phyloP scores from a whole-genome alignment of 192 early-diverging fungal genomes.

The Paraglomus brasilianum region DNA sequence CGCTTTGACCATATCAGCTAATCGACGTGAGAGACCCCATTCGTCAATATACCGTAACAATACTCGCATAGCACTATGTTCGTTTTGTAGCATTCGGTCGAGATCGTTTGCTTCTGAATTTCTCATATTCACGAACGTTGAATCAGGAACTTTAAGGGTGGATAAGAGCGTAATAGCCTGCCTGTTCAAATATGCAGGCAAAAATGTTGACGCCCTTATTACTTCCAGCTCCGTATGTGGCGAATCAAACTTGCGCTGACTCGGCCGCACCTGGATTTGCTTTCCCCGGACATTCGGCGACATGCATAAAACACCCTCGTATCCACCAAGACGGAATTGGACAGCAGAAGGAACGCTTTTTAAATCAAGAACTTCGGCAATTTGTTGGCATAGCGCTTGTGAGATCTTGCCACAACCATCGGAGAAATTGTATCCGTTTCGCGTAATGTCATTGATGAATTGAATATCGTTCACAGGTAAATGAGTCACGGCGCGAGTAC shows the following conservation, averaged over 20 bases:
- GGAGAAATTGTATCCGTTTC: constrained; percentile 62
- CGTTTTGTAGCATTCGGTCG: constrained; percentile 39
- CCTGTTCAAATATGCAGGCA: constrained; percentile 58
- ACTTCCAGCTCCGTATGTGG: constrained; percentile 54
- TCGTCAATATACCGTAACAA: constrained; percentile 47
- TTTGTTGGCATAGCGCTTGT: constrained; percentile 39
- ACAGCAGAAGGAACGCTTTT: constrained; percentile 54
- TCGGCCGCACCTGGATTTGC: constrained; percentile 51
- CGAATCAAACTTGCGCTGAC: constrained; percentile 61
- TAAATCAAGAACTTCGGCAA: constrained; percentile 43
- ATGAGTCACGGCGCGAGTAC: constrained; percentile 52
- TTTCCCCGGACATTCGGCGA: constrained; percentile 32
- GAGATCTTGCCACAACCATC: constrained; percentile 76
- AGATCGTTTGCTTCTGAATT: constrained; percentile 39
- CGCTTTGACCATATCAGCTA: constrained; percentile 44
- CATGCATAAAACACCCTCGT: constrained; percentile 61
- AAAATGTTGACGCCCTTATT: constrained; percentile 51
- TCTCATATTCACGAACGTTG: constrained; percentile 53
- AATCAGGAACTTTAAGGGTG: constrained; percentile 55
- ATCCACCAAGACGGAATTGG: constrained; percentile 69
- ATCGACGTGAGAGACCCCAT: constrained; percentile 39
- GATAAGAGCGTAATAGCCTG: constrained; percentile 64
- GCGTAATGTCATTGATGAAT: constrained; percentile 56
- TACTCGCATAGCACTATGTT: constrained; percentile 37
- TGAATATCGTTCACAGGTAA: constrained; percentile 43